Evolutionary conservation across 1,284 basidiomycete species (phyloP).

Genomic region (Cryptococcus amylolentus): DNA sequence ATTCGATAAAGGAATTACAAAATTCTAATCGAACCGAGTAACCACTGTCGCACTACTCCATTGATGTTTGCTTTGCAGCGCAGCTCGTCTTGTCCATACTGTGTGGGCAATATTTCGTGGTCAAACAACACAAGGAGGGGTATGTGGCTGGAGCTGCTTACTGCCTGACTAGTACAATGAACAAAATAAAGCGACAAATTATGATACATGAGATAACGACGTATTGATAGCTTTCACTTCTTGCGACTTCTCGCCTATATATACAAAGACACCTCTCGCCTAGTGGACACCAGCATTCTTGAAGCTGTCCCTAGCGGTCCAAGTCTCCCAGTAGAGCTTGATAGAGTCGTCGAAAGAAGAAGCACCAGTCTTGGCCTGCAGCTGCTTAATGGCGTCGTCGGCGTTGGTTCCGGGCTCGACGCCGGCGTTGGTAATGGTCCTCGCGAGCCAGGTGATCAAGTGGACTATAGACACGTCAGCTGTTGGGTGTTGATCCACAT

Average conservation of each 20-base stretch:
- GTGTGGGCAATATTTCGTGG: too few species aligned
- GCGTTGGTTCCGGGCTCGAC: constrained; percentile 28
- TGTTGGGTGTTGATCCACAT: neutral
- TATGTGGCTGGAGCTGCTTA: too few species aligned
- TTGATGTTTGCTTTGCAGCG: too few species aligned
- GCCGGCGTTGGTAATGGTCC: constrained; percentile 39
- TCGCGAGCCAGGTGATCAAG: constrained; percentile 46
- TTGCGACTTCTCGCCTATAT: neutral
- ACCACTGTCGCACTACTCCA: too few species aligned
- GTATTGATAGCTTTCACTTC: neutral
- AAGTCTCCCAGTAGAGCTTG: constrained; percentile 45
- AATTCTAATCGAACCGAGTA: too few species aligned
- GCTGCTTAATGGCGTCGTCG: constrained; percentile 26
- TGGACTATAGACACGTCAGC: constrained; percentile 29
- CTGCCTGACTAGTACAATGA: too few species aligned
- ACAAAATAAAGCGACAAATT: too few species aligned
- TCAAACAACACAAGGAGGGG: too few species aligned
- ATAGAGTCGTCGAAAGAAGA: constrained; percentile 38
- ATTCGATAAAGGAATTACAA: too few species aligned
- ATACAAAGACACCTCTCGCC: neutral
- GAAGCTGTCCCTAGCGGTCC: constrained; percentile 37
- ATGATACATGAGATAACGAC: neutral
- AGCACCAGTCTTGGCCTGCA: constrained; percentile 36
- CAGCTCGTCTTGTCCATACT: too few species aligned
- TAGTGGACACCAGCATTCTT: constrained; percentile 36